These are phyloP conservation scores for Tetrapisispora nanseiensis DNA, from an alignment of 805 yeast genomes.

Conservation along the genomic window DNA sequence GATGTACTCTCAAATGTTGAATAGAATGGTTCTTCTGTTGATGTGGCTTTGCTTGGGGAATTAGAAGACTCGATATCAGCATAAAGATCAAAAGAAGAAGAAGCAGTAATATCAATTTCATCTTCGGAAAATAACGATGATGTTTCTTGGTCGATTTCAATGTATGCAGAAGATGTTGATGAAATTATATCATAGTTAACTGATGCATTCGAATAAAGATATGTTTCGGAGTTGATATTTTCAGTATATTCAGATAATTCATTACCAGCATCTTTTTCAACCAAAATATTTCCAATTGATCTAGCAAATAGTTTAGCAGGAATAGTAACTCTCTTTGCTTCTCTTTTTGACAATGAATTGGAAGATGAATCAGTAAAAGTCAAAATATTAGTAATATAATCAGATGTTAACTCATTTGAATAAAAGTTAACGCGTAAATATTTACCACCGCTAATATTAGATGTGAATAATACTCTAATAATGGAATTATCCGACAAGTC, in stretches of 20 bases:
- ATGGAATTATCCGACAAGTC: constrained; percentile 19
- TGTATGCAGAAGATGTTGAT: neutral
- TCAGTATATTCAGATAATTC: neutral
- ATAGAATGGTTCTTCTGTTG: too few species aligned
- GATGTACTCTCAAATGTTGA: too few species aligned
- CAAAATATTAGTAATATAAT: constrained; percentile 12
- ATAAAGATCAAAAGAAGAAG: too few species aligned
- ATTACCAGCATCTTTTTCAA: neutral
- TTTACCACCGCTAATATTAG: constrained; percentile 24
- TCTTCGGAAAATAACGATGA: neutral
- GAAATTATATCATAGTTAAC: neutral
- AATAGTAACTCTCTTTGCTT: constrained; percentile 2
- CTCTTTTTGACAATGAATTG: constrained; percentile 4
- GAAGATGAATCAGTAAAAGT: constrained; percentile 7
- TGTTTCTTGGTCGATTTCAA: neutral
- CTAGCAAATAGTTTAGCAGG: constrained; percentile 6
- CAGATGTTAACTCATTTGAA: constrained; percentile 9
- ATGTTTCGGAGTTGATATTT: neutral
- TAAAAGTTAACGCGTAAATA: constrained; percentile 20
- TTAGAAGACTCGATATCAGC: too few species aligned
- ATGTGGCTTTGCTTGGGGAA: too few species aligned
- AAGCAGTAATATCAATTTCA: neutral
- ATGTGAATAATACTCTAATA: constrained; percentile 12
- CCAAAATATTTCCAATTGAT: constrained; percentile 6
- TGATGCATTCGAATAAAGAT: neutral